Percentiles rank a stretch among this genome's conserved stretches.
Conservation (phyloP, 1,139 yeast species). For the Yamadazyma sp. region DNA sequence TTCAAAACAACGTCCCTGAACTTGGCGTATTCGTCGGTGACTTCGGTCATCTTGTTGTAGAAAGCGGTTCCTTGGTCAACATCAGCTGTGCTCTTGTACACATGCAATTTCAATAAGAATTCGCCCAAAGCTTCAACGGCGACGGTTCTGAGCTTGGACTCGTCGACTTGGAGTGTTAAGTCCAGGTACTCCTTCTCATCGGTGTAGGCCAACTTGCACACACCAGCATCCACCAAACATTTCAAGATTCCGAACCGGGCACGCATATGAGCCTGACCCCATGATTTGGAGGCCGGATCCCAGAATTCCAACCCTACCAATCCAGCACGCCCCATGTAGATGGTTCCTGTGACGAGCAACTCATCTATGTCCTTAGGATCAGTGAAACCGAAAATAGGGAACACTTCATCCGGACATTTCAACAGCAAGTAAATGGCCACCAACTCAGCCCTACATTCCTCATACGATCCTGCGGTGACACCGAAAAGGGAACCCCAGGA, state of each 20-base stretch:
- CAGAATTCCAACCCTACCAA: conserved; percentile 77
- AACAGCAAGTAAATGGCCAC: conserved; percentile 82
- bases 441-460: conserved; percentile 90
- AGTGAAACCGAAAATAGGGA: conserved; percentile 70
- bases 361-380: conserved; percentile 59
- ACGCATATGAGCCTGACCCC: conserved; percentile 98
- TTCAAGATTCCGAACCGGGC: conserved; percentile 85
- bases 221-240: conserved; percentile 69
- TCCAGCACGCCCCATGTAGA: conserved; percentile 89
- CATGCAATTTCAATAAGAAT: conserved; percentile 69
- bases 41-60: conserved; percentile 66
- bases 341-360: conserved; percentile 63
- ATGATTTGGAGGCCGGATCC: conserved; percentile 76
- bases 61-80: conserved; percentile 61
- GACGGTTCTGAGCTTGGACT: conserved; percentile 57
- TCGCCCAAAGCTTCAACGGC: conserved; percentile 77
- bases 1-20: conserved; percentile 67
- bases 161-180: conserved; percentile 58
- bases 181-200: conserved; percentile 51
- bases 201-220: conserved; percentile 53
- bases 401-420: conserved; percentile 54
- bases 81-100: conserved; percentile 77
- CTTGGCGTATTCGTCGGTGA: conserved; percentile 59
- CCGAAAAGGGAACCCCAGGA: conserved; percentile 92
- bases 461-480: conserved; percentile 78